A percentile compares a stretch with the other conserved stretches of the same genome.
Evolutionary conservation across 2,329 filamentous ascomycete species (phyloP).

Genomic region (Apiospora rasikravindrae): DNA sequence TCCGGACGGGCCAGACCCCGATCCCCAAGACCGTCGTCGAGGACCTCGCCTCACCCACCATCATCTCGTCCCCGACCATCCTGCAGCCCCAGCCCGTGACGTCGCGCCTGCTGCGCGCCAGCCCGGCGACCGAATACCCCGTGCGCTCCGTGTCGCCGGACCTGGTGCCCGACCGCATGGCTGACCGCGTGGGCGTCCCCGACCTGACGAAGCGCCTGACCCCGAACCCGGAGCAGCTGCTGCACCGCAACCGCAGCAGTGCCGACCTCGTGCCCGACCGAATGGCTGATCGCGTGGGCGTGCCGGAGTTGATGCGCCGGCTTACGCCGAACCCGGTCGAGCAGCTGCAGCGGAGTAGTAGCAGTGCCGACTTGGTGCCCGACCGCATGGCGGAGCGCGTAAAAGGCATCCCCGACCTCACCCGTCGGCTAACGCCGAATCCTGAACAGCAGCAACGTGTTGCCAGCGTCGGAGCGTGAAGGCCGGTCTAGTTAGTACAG

Average conservation of each 20-base stretch:
- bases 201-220: slow-evolving; percentile 42
- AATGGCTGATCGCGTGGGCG: slow-evolving; percentile 63
- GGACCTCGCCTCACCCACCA: slow-evolving; percentile 44
- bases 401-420: slow-evolving; percentile 47
- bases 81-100: slow-evolving; percentile 61
- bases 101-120: slow-evolving; percentile 58
- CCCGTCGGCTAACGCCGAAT: slow-evolving; percentile 38
- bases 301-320: slow-evolving; percentile 47
- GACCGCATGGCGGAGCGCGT: slow-evolving; percentile 67
- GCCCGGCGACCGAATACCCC: slow-evolving; percentile 60
- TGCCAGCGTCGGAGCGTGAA: slow-evolving; percentile 38
- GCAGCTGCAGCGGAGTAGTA: slow-evolving; percentile 26
- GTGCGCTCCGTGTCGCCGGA: slow-evolving; percentile 63
- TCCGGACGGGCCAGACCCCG: slow-evolving; percentile 56
- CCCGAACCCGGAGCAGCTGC: slow-evolving; percentile 38
- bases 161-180: slow-evolving; percentile 67
- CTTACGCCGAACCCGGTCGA: slow-evolving; percentile 40
- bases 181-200: slow-evolving; percentile 59
- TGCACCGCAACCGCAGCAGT: slow-evolving; percentile 21
- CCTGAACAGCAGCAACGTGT: slow-evolving; percentile 36
- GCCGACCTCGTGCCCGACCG: slow-evolving; percentile 62
- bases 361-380: slow-evolving; percentile 52
- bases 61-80: slow-evolving; percentile 47
- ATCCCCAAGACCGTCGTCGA: slow-evolving; percentile 46
- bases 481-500: background rate